Evolutionary conservation across 805 yeast species (phyloP).

Genomic region (Blastobotrys terrestris): DNA sequence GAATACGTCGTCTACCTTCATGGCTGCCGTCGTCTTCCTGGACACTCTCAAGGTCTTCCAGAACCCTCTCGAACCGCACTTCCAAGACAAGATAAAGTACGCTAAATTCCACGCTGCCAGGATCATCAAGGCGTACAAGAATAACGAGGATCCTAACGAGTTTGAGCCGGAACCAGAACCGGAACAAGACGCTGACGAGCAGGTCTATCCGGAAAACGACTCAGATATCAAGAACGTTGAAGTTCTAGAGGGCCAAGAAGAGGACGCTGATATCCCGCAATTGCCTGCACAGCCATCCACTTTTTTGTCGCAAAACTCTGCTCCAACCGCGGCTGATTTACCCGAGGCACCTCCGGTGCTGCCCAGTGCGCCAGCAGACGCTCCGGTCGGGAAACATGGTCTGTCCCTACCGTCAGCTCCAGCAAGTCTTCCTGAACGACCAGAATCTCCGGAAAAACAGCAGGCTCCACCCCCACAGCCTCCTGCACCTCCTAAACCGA

Average conservation of each 20-base stretch:
- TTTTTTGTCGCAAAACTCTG: background rate
- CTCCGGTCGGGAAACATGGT: slow-evolving; percentile 2
- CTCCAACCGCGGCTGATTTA: background rate
- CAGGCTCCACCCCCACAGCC: slow-evolving; percentile 13
- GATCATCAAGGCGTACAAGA: slow-evolving; percentile 43
- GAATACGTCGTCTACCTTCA: slow-evolving; percentile 44
- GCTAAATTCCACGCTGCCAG: slow-evolving; percentile 59
- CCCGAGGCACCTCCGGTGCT: slow-evolving; percentile 4
- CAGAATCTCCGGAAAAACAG: background rate
- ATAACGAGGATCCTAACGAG: slow-evolving; percentile 55
- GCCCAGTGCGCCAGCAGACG: background rate
- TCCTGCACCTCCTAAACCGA: slow-evolving; percentile 7
- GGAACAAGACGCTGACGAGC: slow-evolving; percentile 13
- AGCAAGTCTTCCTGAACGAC: background rate
- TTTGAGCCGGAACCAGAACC: slow-evolving; percentile 36
- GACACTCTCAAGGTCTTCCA: slow-evolving; percentile 42
- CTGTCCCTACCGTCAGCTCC: slow-evolving; percentile 3
- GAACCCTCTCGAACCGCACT: slow-evolving; percentile 28
- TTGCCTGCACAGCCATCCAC: slow-evolving; percentile 5
- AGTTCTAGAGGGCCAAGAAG: background rate
- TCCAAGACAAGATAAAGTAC: slow-evolving; percentile 44
- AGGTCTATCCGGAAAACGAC: slow-evolving; percentile 11
- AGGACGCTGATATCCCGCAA: background rate
- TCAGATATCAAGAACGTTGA: background rate
- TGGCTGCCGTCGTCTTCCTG: slow-evolving; percentile 51